Evolutionary conservation across 2,329 filamentous ascomycete genomes (phyloP), one percentile per base, ranked within the genome.

Genomic region (Coniochaeta hoffmannii): DNA sequence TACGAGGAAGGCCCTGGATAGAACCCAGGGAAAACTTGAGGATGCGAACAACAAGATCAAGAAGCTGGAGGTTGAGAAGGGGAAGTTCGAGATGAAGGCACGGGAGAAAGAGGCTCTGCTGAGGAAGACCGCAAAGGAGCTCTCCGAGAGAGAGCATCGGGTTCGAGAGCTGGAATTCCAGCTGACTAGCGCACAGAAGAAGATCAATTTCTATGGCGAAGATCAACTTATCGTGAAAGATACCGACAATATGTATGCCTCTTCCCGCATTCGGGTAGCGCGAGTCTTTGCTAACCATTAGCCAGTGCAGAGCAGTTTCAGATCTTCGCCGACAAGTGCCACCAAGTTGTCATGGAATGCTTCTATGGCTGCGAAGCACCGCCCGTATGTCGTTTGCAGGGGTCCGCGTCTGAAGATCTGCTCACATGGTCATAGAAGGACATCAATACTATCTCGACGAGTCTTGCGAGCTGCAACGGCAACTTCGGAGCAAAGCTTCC

Each of bases 401-500:
- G 9, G 15, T 36, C 15, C 7, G 7, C 15, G n/a, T 41, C 3
- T 19, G 10, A 2, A 4, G 8, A 8, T 11, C 5, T 10, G 12
- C 36, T 41, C 10, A 41, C 7, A 28, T 15, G 15, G 8, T 12
- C 41, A 10, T 9, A 28, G 41, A 7, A 28, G 12, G n/a, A 46
- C n/a, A 46, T 46, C 10, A 15, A 1, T 15, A n/a, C 49, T 15
- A 8, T n/a, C 10, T 32, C 14, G n/a, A 19, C 22, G 24, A 50
- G 10, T 22, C 49, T 50, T 7, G 49, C 32, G 2, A 22, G 22
- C 2, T 50, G 49, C 15, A 2, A 3, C n/a, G 49, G 17, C 28
- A 15, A 8, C 7, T 14, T 30, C 9, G 14, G 12, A 15, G 3
- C 62, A n/a, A 61, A 59, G n/a, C 59, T 66, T 4, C 63, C 63